Evolutionary conservation across 192 early-diverging fungal genomes (phyloP).

Genomic region (Coemansia sp.): DNA sequence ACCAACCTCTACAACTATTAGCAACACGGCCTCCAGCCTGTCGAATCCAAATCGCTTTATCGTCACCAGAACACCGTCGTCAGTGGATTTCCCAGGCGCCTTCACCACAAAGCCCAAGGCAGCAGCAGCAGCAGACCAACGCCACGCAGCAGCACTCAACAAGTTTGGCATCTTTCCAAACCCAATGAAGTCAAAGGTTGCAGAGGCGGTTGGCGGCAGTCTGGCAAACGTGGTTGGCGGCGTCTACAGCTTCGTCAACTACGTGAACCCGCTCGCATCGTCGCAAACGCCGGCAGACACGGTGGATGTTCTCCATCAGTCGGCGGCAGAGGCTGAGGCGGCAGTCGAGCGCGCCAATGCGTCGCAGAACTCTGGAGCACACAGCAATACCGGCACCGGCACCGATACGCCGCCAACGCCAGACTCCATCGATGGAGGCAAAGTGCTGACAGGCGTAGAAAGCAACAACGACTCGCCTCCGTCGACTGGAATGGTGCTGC

Average conservation of each 20-base stretch:
- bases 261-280: constrained; percentile 44
- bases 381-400: neutral
- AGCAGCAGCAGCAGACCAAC: neutral
- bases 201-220: constrained; percentile 47
- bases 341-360: neutral
- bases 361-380: neutral
- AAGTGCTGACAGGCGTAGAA: neutral
- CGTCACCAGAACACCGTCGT: constrained; percentile 33
- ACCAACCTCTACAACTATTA: neutral
- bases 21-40: neutral
- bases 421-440: constrained; percentile 10
- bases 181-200: constrained; percentile 32
- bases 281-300: neutral
- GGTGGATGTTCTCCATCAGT: neutral
- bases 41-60: neutral
- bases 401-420: constrained; percentile 10
- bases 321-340: constrained; percentile 2
- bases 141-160: neutral
- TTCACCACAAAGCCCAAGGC: constrained; percentile 34
- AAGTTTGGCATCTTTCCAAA: constrained; percentile 6
- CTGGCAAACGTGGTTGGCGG: constrained; percentile 46
- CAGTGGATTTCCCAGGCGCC: constrained; percentile 45
- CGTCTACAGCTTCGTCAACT: constrained; percentile 46
- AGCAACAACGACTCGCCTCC: constrained; percentile 4
- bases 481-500: constrained; percentile 20